These are phyloP conservation scores for Martensiomyces pterosporus DNA, from an alignment of 192 early-diverging fungal species.

Conservation along the genomic window DNA sequence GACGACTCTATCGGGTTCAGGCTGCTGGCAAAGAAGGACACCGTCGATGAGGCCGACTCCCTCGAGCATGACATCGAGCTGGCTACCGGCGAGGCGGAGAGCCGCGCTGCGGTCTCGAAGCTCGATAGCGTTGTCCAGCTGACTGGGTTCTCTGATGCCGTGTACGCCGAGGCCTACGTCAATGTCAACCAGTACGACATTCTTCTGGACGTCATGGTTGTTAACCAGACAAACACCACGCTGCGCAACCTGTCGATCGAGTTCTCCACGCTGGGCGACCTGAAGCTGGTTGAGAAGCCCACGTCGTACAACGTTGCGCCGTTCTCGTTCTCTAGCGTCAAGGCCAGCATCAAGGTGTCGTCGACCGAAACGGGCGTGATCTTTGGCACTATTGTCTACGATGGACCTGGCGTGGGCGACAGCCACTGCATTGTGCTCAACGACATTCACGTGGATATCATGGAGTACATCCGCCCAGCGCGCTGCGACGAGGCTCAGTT, in stretches of 20 bases:
- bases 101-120: slow-evolving; percentile 83
- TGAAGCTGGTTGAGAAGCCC: slow-evolving; percentile 95
- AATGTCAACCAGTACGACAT: slow-evolving; percentile 98
- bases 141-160: slow-evolving; percentile 95
- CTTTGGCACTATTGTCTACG: slow-evolving; percentile 98
- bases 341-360: slow-evolving; percentile 98
- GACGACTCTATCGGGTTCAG: slow-evolving; percentile 89
- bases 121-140: slow-evolving; percentile 92
- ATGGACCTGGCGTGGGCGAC: slow-evolving; percentile 88
- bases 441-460: slow-evolving; percentile 98
- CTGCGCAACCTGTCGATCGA: slow-evolving; percentile 97
- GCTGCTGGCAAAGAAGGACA: slow-evolving; percentile 72
- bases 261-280: slow-evolving; percentile 96
- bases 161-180: slow-evolving; percentile 98
- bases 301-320: slow-evolving; percentile 81
- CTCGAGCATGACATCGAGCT: slow-evolving; percentile 89
- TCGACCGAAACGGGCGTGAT: slow-evolving; percentile 98
- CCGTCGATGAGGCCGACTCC: slow-evolving; percentile 58
- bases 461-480: slow-evolving; percentile 98
- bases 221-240: slow-evolving; percentile 94
- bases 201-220: slow-evolving; percentile 90
- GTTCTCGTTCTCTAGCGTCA: slow-evolving; percentile 90
- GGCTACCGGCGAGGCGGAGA: slow-evolving; percentile 73
- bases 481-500: slow-evolving; percentile 90
- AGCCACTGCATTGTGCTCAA: slow-evolving; percentile 92